A percentile compares a stretch with the other conserved stretches of the same genome.
phyloP scores from a whole-genome alignment of 2,329 filamentous ascomycete genomes.

The Colletotrichum kahawae region DNA sequence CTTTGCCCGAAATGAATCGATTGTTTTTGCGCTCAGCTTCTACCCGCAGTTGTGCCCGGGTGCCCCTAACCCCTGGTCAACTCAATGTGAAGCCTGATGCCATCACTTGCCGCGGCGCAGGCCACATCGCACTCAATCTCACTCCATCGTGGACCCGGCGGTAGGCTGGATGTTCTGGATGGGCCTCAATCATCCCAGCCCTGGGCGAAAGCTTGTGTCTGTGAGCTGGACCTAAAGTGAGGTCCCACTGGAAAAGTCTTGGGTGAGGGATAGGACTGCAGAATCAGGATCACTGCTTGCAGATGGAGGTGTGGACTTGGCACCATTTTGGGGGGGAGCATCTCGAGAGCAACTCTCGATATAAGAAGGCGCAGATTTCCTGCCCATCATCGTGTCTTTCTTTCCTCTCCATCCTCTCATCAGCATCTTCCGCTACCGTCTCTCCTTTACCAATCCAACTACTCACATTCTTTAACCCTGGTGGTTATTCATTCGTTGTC shows the following conservation, averaged over 20 bases:
- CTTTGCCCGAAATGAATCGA: slow-evolving; percentile 18
- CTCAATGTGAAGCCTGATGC: neutral
- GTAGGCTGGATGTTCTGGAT: neutral
- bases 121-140: slow-evolving; percentile 2
- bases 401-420: slow-evolving; percentile 1
- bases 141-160: neutral
- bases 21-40: neutral
- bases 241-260: slow-evolving; percentile 3
- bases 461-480: slow-evolving; percentile 28
- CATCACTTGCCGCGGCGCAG: neutral
- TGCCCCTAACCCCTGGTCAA: neutral
- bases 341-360: neutral
- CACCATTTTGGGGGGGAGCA: neutral
- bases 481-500: slow-evolving; percentile 20
- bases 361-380: slow-evolving; percentile 13
- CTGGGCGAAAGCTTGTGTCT: slow-evolving; percentile 9
- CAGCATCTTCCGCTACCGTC: slow-evolving; percentile 16
- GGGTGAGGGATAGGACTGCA: neutral
- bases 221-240: neutral
- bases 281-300: neutral
- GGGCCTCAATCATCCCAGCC: neutral
- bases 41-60: neutral
- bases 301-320: neutral
- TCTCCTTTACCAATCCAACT: slow-evolving; percentile 33
- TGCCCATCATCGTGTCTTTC: neutral